Conservation (phyloP, 2,329 filamentous ascomycete species). For the Talaromyces albobiverticillius region DNA sequence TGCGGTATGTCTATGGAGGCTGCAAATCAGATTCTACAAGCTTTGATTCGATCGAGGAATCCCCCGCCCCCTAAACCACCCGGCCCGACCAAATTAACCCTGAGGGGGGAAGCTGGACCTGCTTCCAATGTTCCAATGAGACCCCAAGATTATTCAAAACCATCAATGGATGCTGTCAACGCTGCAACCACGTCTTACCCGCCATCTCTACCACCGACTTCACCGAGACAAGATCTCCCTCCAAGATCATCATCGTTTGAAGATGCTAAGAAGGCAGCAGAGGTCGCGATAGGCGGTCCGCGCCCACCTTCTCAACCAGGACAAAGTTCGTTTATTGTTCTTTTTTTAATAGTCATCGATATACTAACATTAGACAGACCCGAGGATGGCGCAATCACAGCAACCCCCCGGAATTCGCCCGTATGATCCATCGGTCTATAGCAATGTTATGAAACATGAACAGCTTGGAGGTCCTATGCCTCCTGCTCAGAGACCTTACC, state of each 20-base stretch:
- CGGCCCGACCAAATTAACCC: slow-evolving; percentile 56
- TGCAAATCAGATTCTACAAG: slow-evolving; percentile 87
- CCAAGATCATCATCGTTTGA: slow-evolving; percentile 51
- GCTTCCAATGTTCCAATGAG: slow-evolving; percentile 32
- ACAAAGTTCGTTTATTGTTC: slow-evolving; percentile 39
- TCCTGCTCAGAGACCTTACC: slow-evolving; percentile 26
- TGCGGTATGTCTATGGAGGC: slow-evolving; percentile 99
- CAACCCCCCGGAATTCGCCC: slow-evolving; percentile 44
- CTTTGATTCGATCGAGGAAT: slow-evolving; percentile 76
- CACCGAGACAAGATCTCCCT: slow-evolving; percentile 44
- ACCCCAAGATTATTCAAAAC: slow-evolving; percentile 37
- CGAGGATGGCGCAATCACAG: slow-evolving; percentile 32
- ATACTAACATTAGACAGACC: slow-evolving; percentile 18
- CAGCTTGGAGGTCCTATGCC: slow-evolving; percentile 26
- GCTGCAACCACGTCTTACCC: slow-evolving; percentile 42
- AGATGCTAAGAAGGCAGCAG: slow-evolving; percentile 48
- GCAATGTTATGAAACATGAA: slow-evolving; percentile 29
- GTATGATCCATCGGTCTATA: slow-evolving; percentile 44
- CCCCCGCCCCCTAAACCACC: slow-evolving; percentile 53
- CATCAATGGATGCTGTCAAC: slow-evolving; percentile 41
- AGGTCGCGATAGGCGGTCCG: slow-evolving; percentile 47
- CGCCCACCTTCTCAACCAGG: slow-evolving; percentile 41
- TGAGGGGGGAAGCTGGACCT: slow-evolving; percentile 55
- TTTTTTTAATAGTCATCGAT: slow-evolving; percentile 40
- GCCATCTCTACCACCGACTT: slow-evolving; percentile 45